Conservation (phyloP, 768 basidiomycete species). For the Amanita rimosa region DNA sequence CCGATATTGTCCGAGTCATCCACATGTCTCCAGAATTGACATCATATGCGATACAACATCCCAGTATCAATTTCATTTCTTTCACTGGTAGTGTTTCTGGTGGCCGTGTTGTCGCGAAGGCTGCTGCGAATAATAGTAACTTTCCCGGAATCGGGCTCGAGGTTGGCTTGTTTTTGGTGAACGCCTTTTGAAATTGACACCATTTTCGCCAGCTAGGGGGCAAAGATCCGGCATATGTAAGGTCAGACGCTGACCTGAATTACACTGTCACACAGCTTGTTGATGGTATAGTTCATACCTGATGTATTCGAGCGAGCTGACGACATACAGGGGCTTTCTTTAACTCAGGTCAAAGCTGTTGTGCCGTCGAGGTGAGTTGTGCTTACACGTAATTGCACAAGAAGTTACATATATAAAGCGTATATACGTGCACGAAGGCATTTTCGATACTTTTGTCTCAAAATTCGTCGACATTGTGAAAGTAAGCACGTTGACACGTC, state of each 20-base stretch:
- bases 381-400: not conserved
- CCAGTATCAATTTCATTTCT: constrained; percentile 65
- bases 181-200: not conserved
- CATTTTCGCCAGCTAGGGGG: constrained; percentile 63
- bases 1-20: constrained; percentile 61
- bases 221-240: constrained; percentile 95
- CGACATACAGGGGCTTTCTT: constrained; percentile 66
- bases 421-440: constrained; percentile 83
- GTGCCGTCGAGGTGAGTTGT: constrained; percentile 65
- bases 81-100: constrained; percentile 85
- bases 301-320: not conserved
- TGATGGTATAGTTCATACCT: constrained; percentile 49
- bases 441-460: constrained; percentile 73
- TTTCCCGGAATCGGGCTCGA: constrained; percentile 89
- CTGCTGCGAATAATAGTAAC: constrained; percentile 49
- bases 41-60: constrained; percentile 49
- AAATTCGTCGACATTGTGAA: constrained; percentile 66
- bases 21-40: constrained; percentile 61
- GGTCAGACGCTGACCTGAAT: constrained; percentile 73
- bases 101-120: constrained; percentile 63
- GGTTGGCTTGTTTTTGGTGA: constrained; percentile 23
- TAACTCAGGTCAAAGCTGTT: constrained; percentile 98
- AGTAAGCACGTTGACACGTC: constrained; percentile 21
- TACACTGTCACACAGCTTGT: constrained; percentile 82
- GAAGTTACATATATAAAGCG: constrained; percentile 33